Conservation (phyloP, 495 filamentous ascomycete species). For the Bathelium albidoporum region DNA sequence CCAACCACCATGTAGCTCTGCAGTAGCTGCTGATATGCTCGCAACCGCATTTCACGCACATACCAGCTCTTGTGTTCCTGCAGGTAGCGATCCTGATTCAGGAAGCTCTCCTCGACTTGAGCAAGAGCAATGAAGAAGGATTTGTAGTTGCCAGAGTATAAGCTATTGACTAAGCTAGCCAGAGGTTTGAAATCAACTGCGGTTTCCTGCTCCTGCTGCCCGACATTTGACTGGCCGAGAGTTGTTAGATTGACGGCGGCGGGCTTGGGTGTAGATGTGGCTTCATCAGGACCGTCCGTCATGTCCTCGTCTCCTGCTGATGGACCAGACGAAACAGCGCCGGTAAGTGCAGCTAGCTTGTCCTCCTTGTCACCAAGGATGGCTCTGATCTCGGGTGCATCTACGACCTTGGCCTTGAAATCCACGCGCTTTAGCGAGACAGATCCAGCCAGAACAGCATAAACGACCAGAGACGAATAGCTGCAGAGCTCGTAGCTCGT, state of each 20-base stretch:
- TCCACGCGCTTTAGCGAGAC: slow-evolving; percentile 92
- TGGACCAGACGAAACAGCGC: slow-evolving; percentile 66
- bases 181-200: slow-evolving; percentile 73
- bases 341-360: slow-evolving; percentile 66
- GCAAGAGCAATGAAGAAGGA: slow-evolving; percentile 85
- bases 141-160: slow-evolving; percentile 89
- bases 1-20: slow-evolving; percentile 97
- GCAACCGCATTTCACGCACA: slow-evolving; percentile 92
- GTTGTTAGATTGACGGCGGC: slow-evolving; percentile 76
- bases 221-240: slow-evolving; percentile 49
- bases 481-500: slow-evolving; percentile 96
- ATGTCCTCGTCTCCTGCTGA: slow-evolving; percentile 71
- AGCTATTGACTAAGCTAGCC: slow-evolving; percentile 73
- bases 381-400: slow-evolving; percentile 94
- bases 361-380: slow-evolving; percentile 86
- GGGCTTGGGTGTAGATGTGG: slow-evolving; percentile 47
- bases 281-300: slow-evolving; percentile 46
- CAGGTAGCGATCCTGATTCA: slow-evolving; percentile 86
- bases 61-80: slow-evolving; percentile 92
- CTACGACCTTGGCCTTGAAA: slow-evolving; percentile 97
- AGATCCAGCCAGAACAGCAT: slow-evolving; percentile 88
- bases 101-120: slow-evolving; percentile 85
- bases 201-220: slow-evolving; percentile 61
- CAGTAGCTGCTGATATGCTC: slow-evolving; percentile 92
- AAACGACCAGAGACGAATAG: slow-evolving; percentile 88